These are phyloP conservation scores for Heliamphora exappendiculata DNA, from an alignment of 148 eudicot species.

Conservation along the genomic window DNA sequence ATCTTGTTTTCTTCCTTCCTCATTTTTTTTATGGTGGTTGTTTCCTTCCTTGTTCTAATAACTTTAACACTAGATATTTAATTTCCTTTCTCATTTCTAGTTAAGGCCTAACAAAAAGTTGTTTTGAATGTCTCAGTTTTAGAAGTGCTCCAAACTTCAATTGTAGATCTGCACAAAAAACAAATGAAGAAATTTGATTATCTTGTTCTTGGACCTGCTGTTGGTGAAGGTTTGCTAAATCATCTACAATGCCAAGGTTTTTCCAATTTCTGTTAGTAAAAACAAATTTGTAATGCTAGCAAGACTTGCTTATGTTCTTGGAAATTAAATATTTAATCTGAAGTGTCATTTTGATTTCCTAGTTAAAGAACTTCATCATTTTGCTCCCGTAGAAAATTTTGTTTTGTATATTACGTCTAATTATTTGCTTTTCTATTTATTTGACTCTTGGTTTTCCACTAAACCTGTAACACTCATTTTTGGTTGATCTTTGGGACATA, in stretches of 20 bases:
- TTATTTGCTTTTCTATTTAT: not conserved
- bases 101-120: not conserved
- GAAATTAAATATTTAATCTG: not conserved
- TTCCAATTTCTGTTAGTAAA: not conserved
- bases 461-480: not conserved
- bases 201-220: slow-evolving; percentile 76
- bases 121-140: slow-evolving; percentile 34
- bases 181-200: slow-evolving; percentile 48
- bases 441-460: not conserved
- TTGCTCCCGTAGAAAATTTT: not conserved
- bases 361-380: not conserved
- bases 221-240: slow-evolving; percentile 71
- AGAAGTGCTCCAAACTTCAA: slow-evolving; percentile 44
- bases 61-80: not conserved
- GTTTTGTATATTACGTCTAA: not conserved
- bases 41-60: not conserved
- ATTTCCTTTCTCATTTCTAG: not conserved
- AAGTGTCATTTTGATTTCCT: not conserved
- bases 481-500: not conserved
- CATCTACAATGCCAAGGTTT: slow-evolving; percentile 87
- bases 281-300: not conserved
- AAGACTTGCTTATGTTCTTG: not conserved
- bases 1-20: slow-evolving; percentile 51
- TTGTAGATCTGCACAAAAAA: slow-evolving; percentile 28
- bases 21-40: slow-evolving; percentile 56